These are phyloP conservation scores for Pseudogymnoascus sp. DNA, from an alignment of 2,329 filamentous ascomycete genomes.

Conservation along the genomic window DNA sequence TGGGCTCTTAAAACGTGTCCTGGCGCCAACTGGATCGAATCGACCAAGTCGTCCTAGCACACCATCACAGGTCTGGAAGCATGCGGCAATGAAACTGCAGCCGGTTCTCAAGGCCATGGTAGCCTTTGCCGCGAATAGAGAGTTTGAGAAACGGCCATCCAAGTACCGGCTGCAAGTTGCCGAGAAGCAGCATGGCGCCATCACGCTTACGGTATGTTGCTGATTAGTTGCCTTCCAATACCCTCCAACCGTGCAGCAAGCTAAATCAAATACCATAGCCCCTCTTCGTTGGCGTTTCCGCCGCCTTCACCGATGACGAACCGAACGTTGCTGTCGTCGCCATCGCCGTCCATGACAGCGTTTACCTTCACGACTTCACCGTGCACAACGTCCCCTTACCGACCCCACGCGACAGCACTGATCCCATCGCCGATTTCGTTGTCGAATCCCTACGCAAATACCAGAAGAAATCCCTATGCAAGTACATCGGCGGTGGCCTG, in stretches of 20 bases:
- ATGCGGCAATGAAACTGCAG: background rate
- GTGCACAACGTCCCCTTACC: slow-evolving; percentile 51
- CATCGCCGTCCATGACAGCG: slow-evolving; percentile 65
- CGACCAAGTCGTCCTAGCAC: background rate
- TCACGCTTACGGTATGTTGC: background rate
- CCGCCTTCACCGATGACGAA: slow-evolving; percentile 42
- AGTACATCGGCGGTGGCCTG: slow-evolving; percentile 70
- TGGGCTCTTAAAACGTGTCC: background rate
- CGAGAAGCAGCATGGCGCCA: background rate
- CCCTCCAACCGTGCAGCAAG: background rate
- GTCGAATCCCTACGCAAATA: slow-evolving; percentile 53
- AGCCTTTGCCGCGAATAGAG: background rate
- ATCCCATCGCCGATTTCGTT: slow-evolving; percentile 54
- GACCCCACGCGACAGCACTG: slow-evolving; percentile 35
- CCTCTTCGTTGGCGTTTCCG: slow-evolving; percentile 58
- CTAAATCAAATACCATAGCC: slow-evolving; percentile 35
- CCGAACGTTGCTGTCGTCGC: slow-evolving; percentile 51
- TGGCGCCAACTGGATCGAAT: background rate
- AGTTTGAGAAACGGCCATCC: slow-evolving; percentile 5
- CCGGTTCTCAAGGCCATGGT: slow-evolving; percentile 9
- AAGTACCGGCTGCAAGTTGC: slow-evolving; percentile 2
- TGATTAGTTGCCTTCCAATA: background rate
- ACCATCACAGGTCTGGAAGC: background rate
- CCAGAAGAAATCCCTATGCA: slow-evolving; percentile 59
- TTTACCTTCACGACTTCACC: slow-evolving; percentile 68